Base-by-base conservation (phyloP, 2,329 filamentous ascomycete species). In the Albifimbria verrucaria region DNA sequence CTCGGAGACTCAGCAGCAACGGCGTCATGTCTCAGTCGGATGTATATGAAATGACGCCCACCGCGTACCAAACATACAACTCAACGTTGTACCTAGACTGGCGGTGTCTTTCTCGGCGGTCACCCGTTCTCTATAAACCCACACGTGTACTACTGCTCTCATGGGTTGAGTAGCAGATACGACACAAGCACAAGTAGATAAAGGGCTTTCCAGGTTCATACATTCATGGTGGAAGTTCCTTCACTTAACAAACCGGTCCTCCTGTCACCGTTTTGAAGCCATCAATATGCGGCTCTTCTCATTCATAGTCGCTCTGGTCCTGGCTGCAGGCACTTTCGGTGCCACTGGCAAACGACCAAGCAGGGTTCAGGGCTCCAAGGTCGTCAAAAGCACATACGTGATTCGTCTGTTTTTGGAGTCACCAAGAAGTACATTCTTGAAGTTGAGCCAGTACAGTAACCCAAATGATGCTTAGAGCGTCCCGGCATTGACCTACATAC, bases 381-480 rank as follows among this genome's bases (percentile, higher is more conserved):
- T 39, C 32, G 12, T 39, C 32, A 39, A 39, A 6, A n/a, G 18
- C 32, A n/a, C 32, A n/a, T 12, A 12, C 12, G 15, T n/a, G 32
- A 39, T n/a, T n/a, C 12, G 5, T 12, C 32, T 44, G 41, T 26
- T 15, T 28, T 44, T 44, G 55, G 55, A 6, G 45, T 44, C 21
- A 60, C 58, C 25, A 60, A 61, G 17, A 64, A 59, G 52, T 65
- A 62, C 51, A 64, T 65, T 21, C 48, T 64, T 22, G 62, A 66
- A 47, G 48, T 59, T 17, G 50, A 55, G 21, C 47, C 24, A 26
- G 46, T 48, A 36, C 7, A 20, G 18, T 48, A 20, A 25, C 20
- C 5, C 15, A 11, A 7, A 3, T 20, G 4, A 20, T 44, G 18
- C 18, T 44, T 20, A 5, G 12, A 21, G 12, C 18, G 4, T n/a